A percentile compares a stretch with the other conserved stretches of the same genome.
Conservation (phyloP, 345 rosid species). For the Hibiscus syriacus region DNA sequence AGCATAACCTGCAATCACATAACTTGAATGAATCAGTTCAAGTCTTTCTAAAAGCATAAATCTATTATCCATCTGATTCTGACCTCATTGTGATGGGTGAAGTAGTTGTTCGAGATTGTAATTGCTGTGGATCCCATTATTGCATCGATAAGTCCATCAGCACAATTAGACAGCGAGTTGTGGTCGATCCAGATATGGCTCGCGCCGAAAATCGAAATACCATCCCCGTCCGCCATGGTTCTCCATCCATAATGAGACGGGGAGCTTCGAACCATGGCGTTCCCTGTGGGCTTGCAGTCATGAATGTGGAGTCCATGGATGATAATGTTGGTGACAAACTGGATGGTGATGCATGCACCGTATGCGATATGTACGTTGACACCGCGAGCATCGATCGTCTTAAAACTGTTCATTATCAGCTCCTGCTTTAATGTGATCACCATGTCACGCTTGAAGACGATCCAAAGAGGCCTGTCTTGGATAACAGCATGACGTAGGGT, state of each 20-base stretch:
- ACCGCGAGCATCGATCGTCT: slow-evolving; percentile 73
- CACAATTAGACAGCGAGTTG: slow-evolving; percentile 65
- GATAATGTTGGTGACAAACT: slow-evolving; percentile 63
- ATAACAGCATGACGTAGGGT: slow-evolving; percentile 78
- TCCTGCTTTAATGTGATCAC: slow-evolving; percentile 61
- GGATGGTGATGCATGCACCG: slow-evolving; percentile 65
- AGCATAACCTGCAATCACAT: slow-evolving; percentile 42
- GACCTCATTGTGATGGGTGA: slow-evolving; percentile 68
- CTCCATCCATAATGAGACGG: slow-evolving; percentile 81
- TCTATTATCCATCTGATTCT: no score
- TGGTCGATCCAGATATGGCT: slow-evolving; percentile 94
- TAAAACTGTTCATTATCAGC: slow-evolving; percentile 82
- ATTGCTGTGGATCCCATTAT: slow-evolving; percentile 66
- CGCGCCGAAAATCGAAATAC: slow-evolving; percentile 59
- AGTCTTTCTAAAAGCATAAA: no score
- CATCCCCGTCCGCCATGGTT: slow-evolving; percentile 79
- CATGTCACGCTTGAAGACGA: slow-evolving; percentile 74
- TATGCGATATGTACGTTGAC: slow-evolving; percentile 52
- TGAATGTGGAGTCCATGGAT: slow-evolving; percentile 70
- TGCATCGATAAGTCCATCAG: slow-evolving; percentile 77
- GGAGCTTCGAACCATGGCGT: slow-evolving; percentile 83
- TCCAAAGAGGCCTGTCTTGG: slow-evolving; percentile 73
- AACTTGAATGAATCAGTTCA: no score
- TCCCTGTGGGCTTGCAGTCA: slow-evolving; percentile 63
- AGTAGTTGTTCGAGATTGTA: slow-evolving; percentile 62